Conservation (phyloP, 1,284 basidiomycete genomes). For the Heliocybe sulcata region DNA sequence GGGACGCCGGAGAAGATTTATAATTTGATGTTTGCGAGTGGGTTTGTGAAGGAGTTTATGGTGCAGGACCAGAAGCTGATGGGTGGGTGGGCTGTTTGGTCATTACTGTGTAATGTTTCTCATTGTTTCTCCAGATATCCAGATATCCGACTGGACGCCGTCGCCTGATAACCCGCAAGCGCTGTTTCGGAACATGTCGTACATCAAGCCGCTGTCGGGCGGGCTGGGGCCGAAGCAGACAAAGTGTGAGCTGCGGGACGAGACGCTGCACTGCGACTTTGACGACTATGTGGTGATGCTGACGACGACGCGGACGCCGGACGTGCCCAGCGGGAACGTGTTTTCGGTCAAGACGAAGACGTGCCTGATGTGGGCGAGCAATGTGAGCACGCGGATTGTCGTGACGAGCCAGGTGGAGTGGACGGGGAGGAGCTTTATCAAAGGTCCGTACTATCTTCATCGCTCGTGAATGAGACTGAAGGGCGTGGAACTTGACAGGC, state of each 20-base stretch:
- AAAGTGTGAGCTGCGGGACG: slow-evolving; percentile 90
- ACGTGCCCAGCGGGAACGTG: slow-evolving; percentile 89
- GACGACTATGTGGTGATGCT: slow-evolving; percentile 80
- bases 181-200: slow-evolving; percentile 83
- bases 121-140: slow-evolving; percentile 56
- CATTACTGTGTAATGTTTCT: neutral
- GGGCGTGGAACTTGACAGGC: slow-evolving; percentile 36
- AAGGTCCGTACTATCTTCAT: slow-evolving; percentile 43
- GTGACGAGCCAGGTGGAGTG: slow-evolving; percentile 95
- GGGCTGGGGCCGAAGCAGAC: slow-evolving; percentile 92
- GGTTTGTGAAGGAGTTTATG: slow-evolving; percentile 95
- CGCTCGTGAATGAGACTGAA: neutral
- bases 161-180: slow-evolving; percentile 55
- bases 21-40: slow-evolving; percentile 93
- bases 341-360: slow-evolving; percentile 93
- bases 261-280: slow-evolving; percentile 76
- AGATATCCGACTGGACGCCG: slow-evolving; percentile 89
- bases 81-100: slow-evolving; percentile 42
- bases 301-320: slow-evolving; percentile 90
- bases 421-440: slow-evolving; percentile 95
- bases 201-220: slow-evolving; percentile 90
- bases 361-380: slow-evolving; percentile 90
- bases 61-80: slow-evolving; percentile 81
- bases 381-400: slow-evolving; percentile 68
- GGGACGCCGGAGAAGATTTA: slow-evolving; percentile 94